Evolutionary conservation across 2,329 filamentous ascomycete species (phyloP), one percentile per base, ranked within the genome.

Genomic region (Myriosclerotinia curreyana): DNA sequence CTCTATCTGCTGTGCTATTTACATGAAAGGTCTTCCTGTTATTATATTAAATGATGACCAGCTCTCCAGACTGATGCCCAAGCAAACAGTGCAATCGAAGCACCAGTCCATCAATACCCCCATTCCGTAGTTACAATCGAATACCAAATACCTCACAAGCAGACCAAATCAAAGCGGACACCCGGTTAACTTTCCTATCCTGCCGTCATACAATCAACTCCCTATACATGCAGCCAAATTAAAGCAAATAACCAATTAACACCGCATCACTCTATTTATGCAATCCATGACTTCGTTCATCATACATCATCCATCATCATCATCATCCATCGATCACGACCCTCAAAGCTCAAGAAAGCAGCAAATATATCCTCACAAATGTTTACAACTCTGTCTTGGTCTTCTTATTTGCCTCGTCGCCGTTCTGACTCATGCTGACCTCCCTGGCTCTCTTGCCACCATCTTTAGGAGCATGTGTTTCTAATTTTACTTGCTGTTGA

Each of bases 371-470:
- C 17, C 50, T 12, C 20, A 3, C 15, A 28, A 3, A 28, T 20
- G 28, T 36, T 31, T 50, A 60, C 28, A 22, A 9, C 15, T 51
- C 44, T 22, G 14, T 36, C 56, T 40, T 60, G 1, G 5, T 28
- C 20, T 52, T 60, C 48, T 60, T 60, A n/a, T 52, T 60, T 1
- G 17, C 15, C 9, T 52, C 58, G 12, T 40, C 58, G 11, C 17
- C 44, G 2, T 40, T 14, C 34, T 20, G 5, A n/a, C 22, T 12
- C 4, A n/a, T 8, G 7, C 56, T 60, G 1, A 11, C 5, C 3
- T n/a, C 46, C 15, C 58, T 40, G 12, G 34, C 34, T 40, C 58
- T 51, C 46, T 60, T 60, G 2, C 22, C 34, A 48, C 8, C 14
- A 15, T 60, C 58, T 2, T 52, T 60, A 0, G 28, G n/a, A 34